Conservation (phyloP, 176 grass and related monocot species). For the Aegilops umbellulata region DNA sequence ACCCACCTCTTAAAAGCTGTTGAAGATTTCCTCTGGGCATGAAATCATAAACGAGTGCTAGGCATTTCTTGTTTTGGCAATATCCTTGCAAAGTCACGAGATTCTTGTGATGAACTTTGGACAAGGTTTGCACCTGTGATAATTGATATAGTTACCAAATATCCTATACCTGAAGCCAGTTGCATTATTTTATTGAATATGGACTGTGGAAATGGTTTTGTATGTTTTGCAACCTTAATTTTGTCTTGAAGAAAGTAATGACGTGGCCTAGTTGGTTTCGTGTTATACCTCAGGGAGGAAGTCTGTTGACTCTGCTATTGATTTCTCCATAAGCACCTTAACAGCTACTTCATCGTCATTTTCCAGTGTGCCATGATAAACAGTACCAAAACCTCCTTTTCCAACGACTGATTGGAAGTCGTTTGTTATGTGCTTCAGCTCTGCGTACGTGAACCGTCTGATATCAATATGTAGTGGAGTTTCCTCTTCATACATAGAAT, state of each 20-base stretch:
- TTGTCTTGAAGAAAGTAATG: background rate
- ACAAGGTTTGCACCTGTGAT: slow-evolving; percentile 30
- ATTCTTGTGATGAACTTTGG: slow-evolving; percentile 44
- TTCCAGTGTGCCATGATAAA: slow-evolving; percentile 48
- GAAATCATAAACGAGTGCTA: slow-evolving; percentile 45
- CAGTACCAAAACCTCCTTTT: slow-evolving; percentile 50
- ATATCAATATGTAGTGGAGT: slow-evolving; percentile 32
- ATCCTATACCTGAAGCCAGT: background rate
- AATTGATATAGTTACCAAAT: background rate
- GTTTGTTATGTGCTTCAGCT: slow-evolving; percentile 35
- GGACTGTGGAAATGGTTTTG: background rate
- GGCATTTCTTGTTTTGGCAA: slow-evolving; percentile 38
- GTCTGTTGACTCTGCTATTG: slow-evolving; percentile 28
- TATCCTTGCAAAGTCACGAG: slow-evolving; percentile 41
- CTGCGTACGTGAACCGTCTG: slow-evolving; percentile 38
- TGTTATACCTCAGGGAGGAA: slow-evolving; percentile 43
- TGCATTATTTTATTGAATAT: background rate
- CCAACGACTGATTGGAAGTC: slow-evolving; percentile 31
- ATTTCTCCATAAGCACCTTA: slow-evolving; percentile 37
- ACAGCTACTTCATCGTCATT: slow-evolving; percentile 40
- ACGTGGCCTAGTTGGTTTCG: background rate
- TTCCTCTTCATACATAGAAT: slow-evolving; percentile 37
- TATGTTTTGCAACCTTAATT: background rate
- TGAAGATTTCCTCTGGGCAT: slow-evolving; percentile 45
- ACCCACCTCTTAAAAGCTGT: slow-evolving; percentile 29